phyloP scores from a whole-genome alignment of 1,284 basidiomycete species.

The Microbotryomycetes sp. region DNA sequence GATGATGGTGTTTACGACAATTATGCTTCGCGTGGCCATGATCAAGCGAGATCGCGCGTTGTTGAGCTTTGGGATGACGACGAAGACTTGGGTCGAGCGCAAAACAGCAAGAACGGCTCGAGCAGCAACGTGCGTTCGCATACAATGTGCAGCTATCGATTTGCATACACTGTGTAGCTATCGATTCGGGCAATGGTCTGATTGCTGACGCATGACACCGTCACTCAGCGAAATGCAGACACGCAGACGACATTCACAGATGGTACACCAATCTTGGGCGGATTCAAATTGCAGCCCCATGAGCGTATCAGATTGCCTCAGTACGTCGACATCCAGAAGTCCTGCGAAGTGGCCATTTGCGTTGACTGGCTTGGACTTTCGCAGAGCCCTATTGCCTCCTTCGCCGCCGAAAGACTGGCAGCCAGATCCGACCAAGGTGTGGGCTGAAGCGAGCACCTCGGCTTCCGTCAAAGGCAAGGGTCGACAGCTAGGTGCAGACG shows the following conservation, averaged over 20 bases:
- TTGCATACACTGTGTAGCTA: no score
- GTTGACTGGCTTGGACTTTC: not conserved
- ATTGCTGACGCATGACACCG: no score
- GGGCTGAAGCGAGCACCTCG: conserved; percentile 55
- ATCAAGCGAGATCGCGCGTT: not conserved
- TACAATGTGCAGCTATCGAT: no score
- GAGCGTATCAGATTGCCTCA: not conserved
- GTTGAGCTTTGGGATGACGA: conserved; percentile 18
- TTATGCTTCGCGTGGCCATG: not conserved
- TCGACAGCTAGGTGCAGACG: conserved; percentile 54
- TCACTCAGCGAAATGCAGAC: no score
- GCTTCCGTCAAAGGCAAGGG: conserved; percentile 43
- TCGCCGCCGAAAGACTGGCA: conserved; percentile 77
- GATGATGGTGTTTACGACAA: conserved; percentile 75
- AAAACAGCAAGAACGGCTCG: no score
- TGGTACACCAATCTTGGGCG: conserved; percentile 63
- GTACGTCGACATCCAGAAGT: no score
- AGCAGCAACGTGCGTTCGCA: no score
- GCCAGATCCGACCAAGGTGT: conserved; percentile 72
- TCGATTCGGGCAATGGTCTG: no score
- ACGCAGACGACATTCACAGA: conserved; percentile 62
- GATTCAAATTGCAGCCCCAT: conserved; percentile 61
- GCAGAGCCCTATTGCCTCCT: conserved; percentile 52
- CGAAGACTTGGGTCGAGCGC: conserved; percentile 7
- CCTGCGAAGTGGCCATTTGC: no score